Percentiles rank a stretch among this genome's conserved stretches.
Conservation (phyloP, 2,329 filamentous ascomycete species). For the Diaporthe vaccinii region DNA sequence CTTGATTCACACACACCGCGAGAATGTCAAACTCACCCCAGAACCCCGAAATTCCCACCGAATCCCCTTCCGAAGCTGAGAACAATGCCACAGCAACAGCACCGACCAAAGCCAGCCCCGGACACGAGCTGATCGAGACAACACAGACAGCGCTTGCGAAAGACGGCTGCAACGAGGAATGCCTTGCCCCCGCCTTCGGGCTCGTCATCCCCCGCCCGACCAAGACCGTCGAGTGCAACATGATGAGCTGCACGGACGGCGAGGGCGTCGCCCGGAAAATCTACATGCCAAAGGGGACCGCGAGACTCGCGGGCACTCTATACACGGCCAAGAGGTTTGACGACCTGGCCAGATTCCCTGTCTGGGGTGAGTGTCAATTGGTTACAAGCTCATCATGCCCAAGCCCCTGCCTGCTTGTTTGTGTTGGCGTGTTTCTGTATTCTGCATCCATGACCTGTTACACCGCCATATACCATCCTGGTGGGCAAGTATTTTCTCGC, state of each 20-base stretch:
- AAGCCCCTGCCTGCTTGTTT: not conserved
- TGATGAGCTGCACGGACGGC: not conserved
- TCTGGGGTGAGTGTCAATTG: not conserved
- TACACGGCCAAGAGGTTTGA: not conserved
- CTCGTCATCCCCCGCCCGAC: not conserved
- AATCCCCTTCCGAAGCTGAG: not conserved
- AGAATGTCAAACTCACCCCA: not conserved
- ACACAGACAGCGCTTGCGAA: not conserved
- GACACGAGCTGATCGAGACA: not conserved
- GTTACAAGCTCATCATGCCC: not conserved
- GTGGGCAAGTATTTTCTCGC: not conserved
- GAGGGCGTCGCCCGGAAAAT: slow-evolving; percentile 2
- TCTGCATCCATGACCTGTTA: not conserved
- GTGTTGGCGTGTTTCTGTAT: too few relatives aligned
- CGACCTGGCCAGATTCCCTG: slow-evolving; percentile 16
- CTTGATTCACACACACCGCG: not conserved
- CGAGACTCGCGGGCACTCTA: not conserved
- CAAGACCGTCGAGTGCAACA: slow-evolving; percentile 23
- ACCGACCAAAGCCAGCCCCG: not conserved
- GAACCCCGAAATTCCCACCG: not conserved
- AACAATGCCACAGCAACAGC: not conserved
- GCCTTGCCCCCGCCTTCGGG: too few relatives aligned
- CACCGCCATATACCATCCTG: too few relatives aligned
- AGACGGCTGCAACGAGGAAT: not conserved
- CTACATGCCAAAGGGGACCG: slow-evolving; percentile 18